phyloP scores from a whole-genome alignment of 2,329 filamentous ascomycete genomes.

The Lasiodiplodia citricola region DNA sequence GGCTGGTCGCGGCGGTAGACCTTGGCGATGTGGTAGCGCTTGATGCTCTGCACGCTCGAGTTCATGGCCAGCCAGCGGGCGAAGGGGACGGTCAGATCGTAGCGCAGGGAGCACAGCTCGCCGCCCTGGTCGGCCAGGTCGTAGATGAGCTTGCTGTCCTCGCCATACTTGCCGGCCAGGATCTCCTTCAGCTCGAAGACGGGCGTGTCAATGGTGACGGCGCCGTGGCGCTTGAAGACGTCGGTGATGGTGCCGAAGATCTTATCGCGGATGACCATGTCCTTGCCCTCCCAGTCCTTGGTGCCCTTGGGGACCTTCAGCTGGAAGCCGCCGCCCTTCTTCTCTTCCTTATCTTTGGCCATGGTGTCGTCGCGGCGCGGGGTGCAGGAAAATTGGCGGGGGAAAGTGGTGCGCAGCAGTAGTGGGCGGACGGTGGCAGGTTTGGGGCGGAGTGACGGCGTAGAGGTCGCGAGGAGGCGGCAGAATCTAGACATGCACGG shows the following conservation, averaged over 20 bases:
- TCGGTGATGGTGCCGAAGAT: slow-evolving; percentile 78
- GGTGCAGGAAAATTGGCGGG: slow-evolving; percentile 6
- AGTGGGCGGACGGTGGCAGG: background rate
- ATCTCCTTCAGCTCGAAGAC: slow-evolving; percentile 90
- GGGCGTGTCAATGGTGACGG: slow-evolving; percentile 76
- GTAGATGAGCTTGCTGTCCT: slow-evolving; percentile 92
- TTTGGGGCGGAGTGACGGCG: slow-evolving; percentile 12
- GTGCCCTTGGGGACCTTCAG: slow-evolving; percentile 92
- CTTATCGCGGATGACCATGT: slow-evolving; percentile 80
- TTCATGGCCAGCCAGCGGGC: slow-evolving; percentile 95
- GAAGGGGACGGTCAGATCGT: slow-evolving; percentile 88
- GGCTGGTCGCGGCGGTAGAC: slow-evolving; percentile 84
- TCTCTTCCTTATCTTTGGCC: slow-evolving; percentile 52
- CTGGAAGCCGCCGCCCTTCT: slow-evolving; percentile 57
- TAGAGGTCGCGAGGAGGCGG: slow-evolving; percentile 23
- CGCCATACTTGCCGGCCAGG: slow-evolving; percentile 86
- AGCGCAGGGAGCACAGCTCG: slow-evolving; percentile 82
- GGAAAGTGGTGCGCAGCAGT: background rate
- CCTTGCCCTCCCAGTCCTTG: slow-evolving; percentile 80
- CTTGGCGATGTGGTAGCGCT: slow-evolving; percentile 94
- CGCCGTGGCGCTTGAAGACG: slow-evolving; percentile 85
- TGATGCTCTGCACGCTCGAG: slow-evolving; percentile 78
- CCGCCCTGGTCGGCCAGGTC: slow-evolving; percentile 87
- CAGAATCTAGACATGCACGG: slow-evolving; percentile 26
- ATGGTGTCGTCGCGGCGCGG: slow-evolving; percentile 42